Evolutionary conservation across 768 basidiomycete genomes (phyloP), one percentile per base, ranked within the genome.

Genomic region (Lentinus tigrinus): DNA sequence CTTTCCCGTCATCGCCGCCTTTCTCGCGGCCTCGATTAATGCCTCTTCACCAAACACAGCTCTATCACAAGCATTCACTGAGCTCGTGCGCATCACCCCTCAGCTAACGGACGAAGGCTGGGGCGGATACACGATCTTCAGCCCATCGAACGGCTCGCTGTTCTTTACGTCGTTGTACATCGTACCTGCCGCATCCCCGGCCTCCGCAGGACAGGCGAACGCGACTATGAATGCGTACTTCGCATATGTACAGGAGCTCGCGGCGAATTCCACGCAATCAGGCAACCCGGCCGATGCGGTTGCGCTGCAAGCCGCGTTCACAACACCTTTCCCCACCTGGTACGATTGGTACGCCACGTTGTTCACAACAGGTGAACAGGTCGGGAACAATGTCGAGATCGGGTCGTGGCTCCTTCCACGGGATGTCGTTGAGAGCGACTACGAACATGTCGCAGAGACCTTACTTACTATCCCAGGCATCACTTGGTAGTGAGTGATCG

Each of bases 171-270:
- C 36, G n/a, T 4, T 36, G 13, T 13, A 13, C 43, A 52, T 75
- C 34, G 69, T 67, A 0, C 74, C 75, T 4, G 78, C 78, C 43
- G 65, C 71, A 26, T 72, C 76, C 1, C 63, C 57, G 54, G 73
- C 67, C 31, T 6, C 31, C 6, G 31, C 31, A 7, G 31, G 1
- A 6, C 70, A 72, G 0, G 73, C 74, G 1, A 73, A 73, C 23
- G 64, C 70, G 4, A 75, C 73, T 16, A 67, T 75, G 46, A 48
- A 65, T n/a, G 69, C 70, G 3, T 76, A 78, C 58, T 57, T 72
- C 56, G 58, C 69, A 21, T 69, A 69, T 40, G 58, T 70, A 5
- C 46, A 59, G 17, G 69, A 69, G 36, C 47, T 70, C 4, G 57
- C 58, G 24, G 57, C 51, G 8, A 61, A 46, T 17, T 60, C 64